Base-by-base conservation (phyloP, 495 filamentous ascomycete genomes). In the Schizothecium vesticola region DNA sequence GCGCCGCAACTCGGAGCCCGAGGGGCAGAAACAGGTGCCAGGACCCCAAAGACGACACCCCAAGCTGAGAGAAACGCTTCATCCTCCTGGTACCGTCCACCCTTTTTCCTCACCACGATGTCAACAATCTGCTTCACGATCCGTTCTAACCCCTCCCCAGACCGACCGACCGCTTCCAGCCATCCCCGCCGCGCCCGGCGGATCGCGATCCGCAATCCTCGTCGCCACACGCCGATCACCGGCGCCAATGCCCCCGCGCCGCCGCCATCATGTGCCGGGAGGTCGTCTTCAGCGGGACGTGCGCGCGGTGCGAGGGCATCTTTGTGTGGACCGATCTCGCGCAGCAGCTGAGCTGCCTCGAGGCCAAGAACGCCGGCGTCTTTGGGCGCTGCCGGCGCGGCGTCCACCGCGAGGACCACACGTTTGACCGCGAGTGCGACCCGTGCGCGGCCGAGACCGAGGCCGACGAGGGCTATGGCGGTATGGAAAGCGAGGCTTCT, bases 351-450 rank as follows among this genome's bases (percentile, higher is more conserved):
- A 74, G 70, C 29, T 79, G 77, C 59, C 76, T 79, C 65, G 73
- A 79, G 59, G 76, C 77, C 11, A 79, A 79, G 63, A 79, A 79
- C 72, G 70, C 69, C 12, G 77, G 76, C 9, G 56, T 65, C 1
- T 78, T 79, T 56, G 77, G 77, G 16, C 29, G 70, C 61, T 79
- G 77, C 67, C 62, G 64, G 19, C 65, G 67, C 55, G 77, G 77
- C 24, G 69, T 77, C 1, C 56, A 65, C 26, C 55, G 43, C n/a
- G 77, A 79, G 62, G 65, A 75, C 57, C 77, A 79, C 65, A 6
- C 29, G 2, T 78, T 76, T 69, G 77, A 79, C 68, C 77, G 77
- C 57, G 77, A 79, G 63, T 79, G 77, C 72, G 72, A 75, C 33
- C 59, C 62, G n/a, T 79, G 77, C 64, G 67, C 65, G 43, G 75